These are phyloP conservation scores for Eleusine indica DNA, from an alignment of 176 grass and related monocot genomes.

Conservation along the genomic window DNA sequence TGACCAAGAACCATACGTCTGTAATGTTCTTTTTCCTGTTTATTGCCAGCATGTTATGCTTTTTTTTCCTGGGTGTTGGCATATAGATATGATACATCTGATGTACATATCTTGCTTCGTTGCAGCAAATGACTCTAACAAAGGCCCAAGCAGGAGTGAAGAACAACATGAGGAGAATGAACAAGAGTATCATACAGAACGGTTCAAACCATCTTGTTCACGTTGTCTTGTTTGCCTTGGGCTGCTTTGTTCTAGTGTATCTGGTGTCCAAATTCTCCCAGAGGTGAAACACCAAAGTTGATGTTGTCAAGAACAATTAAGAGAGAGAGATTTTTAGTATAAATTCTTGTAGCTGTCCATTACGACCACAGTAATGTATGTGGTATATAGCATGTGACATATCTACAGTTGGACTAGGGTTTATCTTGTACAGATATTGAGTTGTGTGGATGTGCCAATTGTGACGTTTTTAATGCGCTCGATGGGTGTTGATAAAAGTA, in stretches of 20 bases:
- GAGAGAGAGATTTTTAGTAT: not conserved
- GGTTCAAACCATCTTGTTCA: slow-evolving; percentile 84
- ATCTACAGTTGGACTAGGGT: no score
- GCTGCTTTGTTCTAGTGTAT: slow-evolving; percentile 80
- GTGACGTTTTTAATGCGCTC: no score
- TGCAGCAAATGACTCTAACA: slow-evolving; percentile 76
- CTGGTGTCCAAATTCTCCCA: slow-evolving; percentile 70
- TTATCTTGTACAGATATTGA: no score
- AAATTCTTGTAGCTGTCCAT: not conserved
- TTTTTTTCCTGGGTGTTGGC: not conserved
- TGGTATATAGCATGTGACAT: no score
- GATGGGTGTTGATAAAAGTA: no score
- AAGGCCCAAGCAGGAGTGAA: slow-evolving; percentile 83
- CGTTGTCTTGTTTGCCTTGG: slow-evolving; percentile 73
- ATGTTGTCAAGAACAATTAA: not conserved
- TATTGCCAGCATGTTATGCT: not conserved
- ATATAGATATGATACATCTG: not conserved
- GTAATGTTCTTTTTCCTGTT: not conserved
- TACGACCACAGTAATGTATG: not conserved
- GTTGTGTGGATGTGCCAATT: no score
- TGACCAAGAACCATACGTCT: not conserved
- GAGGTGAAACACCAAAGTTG: slow-evolving; percentile 43
- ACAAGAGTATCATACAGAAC: slow-evolving; percentile 80
- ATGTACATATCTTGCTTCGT: not conserved
- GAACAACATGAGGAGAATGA: slow-evolving; percentile 92